These are phyloP conservation scores for Ligustrum vulgare DNA, from an alignment of 257 asterid genomes.

Conservation along the genomic window DNA sequence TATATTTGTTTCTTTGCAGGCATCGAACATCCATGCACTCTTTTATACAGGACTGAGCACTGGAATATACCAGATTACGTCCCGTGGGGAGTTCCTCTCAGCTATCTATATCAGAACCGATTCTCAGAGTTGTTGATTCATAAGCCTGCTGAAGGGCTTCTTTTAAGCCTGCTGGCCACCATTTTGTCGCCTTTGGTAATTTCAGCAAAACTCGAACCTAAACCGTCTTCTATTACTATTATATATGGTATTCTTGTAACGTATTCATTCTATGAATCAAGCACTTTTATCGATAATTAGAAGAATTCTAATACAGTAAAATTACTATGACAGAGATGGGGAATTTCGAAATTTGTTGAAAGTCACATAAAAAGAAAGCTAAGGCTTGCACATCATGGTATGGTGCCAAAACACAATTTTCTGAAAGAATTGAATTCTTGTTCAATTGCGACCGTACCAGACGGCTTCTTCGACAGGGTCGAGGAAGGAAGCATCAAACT, in stretches of 20 bases:
- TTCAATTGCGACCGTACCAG: conserved; percentile 35
- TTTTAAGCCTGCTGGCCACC: conserved; percentile 41
- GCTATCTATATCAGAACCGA: conserved; percentile 36
- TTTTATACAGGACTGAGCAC: conserved; percentile 43
- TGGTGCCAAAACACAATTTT: conserved; percentile 54
- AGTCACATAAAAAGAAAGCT: conserved; percentile 32
- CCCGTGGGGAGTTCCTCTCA: conserved; percentile 48
- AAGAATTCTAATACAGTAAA: background rate
- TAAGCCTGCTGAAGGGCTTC: conserved; percentile 47
- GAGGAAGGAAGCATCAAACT: conserved; percentile 52
- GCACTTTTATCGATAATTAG: too few relatives aligned
- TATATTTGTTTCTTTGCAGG: conserved; percentile 28
- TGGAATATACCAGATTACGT: conserved; percentile 47
- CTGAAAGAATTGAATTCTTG: conserved; percentile 39
- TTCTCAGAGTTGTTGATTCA: conserved; percentile 51
- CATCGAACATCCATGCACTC: conserved; percentile 38
- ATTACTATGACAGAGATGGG: conserved; percentile 45
- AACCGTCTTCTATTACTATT: background rate
- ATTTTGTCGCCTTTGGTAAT: conserved; percentile 52
- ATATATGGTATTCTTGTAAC: background rate
- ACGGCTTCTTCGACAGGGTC: conserved; percentile 47
- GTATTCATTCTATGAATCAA: background rate
- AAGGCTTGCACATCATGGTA: conserved; percentile 33
- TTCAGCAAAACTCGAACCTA: background rate
- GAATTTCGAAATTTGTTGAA: conserved; percentile 42